phyloP scores from a whole-genome alignment of 2,329 filamentous ascomycete genomes.

The Stemphylium lycopersici region DNA sequence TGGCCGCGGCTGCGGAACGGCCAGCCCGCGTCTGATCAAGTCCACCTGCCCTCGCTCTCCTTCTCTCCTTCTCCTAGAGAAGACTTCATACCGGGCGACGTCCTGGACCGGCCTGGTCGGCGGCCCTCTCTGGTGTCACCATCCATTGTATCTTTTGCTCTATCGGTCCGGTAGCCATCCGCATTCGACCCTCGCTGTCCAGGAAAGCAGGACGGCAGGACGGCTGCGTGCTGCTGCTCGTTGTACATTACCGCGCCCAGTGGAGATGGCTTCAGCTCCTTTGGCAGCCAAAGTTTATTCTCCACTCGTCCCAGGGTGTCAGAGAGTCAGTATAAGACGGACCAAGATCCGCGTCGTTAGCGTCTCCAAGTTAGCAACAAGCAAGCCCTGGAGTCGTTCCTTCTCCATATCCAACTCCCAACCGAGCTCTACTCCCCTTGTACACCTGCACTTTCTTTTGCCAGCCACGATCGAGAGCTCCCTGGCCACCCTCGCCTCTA shows the following conservation, averaged over 20 bases:
- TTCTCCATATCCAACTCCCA: conserved; percentile 21
- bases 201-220: conserved; percentile 30
- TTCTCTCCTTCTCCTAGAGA: conserved; percentile 14
- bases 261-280: conserved; percentile 31
- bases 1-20: conserved; percentile 52
- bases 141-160: conserved; percentile 41
- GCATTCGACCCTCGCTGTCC: conserved; percentile 35
- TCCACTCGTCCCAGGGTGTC: conserved; percentile 23
- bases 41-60: conserved; percentile 25
- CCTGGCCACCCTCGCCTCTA: conserved; percentile 31
- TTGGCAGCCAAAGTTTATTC: conserved; percentile 33
- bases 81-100: conserved; percentile 27
- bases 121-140: conserved; percentile 40
- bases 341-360: conserved; percentile 39
- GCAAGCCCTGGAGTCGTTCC: conserved; percentile 22
- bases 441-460: conserved; percentile 43
- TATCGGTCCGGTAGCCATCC: conserved; percentile 40
- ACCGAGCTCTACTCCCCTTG: conserved; percentile 25
- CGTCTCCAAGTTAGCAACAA: conserved; percentile 32
- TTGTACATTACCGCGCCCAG: conserved; percentile 35
- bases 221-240: conserved; percentile 34
- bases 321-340: conserved; percentile 44
- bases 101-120: conserved; percentile 35
- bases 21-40: conserved; percentile 50
- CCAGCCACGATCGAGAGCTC: conserved; percentile 40